Evolutionary conservation across 2,329 filamentous ascomycete species (phyloP).

Genomic region (Penicillium vulpinum): DNA sequence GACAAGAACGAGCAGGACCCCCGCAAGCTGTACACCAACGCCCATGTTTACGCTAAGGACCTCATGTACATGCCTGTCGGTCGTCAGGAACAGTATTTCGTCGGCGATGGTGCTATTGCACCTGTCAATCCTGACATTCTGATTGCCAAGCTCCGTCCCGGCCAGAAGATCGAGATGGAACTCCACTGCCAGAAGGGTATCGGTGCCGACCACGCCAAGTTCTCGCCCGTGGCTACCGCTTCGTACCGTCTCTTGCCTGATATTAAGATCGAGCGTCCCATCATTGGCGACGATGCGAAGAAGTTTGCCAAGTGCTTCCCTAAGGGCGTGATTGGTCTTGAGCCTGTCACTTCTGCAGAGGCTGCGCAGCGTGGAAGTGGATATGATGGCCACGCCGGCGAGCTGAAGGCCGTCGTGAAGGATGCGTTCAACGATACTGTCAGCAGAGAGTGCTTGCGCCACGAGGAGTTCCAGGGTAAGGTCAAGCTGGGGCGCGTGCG

Average conservation of each 20-base stretch:
- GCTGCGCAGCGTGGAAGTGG: constrained; percentile 60
- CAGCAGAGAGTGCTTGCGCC: constrained; percentile 85
- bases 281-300: constrained; percentile 79
- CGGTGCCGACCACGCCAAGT: constrained; percentile 93
- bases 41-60: constrained; percentile 76
- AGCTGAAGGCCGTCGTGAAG: constrained; percentile 81
- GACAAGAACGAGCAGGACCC: constrained; percentile 75
- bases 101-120: constrained; percentile 65
- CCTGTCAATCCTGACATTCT: constrained; percentile 90
- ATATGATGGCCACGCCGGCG: constrained; percentile 73
- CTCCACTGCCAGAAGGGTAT: constrained; percentile 96
- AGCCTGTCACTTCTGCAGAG: constrained; percentile 69
- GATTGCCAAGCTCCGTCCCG: constrained; percentile 88
- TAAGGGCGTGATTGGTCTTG: constrained; percentile 77
- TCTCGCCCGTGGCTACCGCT: constrained; percentile 92
- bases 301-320: constrained; percentile 93
- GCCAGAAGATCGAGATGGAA: constrained; percentile 79
- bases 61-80: constrained; percentile 76
- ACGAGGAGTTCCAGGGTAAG: constrained; percentile 91
- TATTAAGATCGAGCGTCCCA: constrained; percentile 80
- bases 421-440: constrained; percentile 95
- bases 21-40: constrained; percentile 78
- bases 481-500: constrained; percentile 86
- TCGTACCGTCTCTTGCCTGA: constrained; percentile 87
- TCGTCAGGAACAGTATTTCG: constrained; percentile 68